Percentiles rank a stretch among this genome's conserved stretches.
These are phyloP conservation scores for Lathyrus sativus DNA, from an alignment of 306 rosid genomes.

Conservation along the genomic window DNA sequence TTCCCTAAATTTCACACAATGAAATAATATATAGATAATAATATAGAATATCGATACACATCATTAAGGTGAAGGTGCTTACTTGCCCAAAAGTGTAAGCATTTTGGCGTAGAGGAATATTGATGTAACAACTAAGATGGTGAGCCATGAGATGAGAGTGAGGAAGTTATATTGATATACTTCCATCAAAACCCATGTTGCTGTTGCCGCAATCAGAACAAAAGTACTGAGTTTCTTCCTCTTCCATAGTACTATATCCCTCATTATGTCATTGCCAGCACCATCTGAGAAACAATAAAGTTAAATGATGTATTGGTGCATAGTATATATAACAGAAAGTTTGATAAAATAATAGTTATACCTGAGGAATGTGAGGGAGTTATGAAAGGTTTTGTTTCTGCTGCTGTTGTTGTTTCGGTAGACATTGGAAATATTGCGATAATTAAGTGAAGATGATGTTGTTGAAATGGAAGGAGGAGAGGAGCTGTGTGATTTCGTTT, in stretches of 20 bases:
- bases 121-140: constrained; percentile 45
- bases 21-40: no score
- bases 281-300: constrained; percentile 40
- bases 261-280: constrained; percentile 35
- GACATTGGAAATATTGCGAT: constrained; percentile 40
- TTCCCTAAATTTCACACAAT: constrained; percentile 47
- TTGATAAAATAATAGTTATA: neutral
- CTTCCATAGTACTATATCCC: constrained; percentile 59
- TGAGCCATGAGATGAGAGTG: constrained; percentile 56
- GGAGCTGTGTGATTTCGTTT: neutral
- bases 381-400: constrained; percentile 33
- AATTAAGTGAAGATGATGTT: neutral
- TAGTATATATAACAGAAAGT: no score
- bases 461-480: constrained; percentile 2
- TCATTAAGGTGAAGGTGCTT: neutral
- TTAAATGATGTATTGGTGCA: no score
- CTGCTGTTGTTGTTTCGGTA: constrained; percentile 26
- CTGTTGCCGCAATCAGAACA: constrained; percentile 49
- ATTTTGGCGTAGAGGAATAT: constrained; percentile 61
- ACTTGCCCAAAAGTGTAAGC: constrained; percentile 60
- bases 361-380: constrained; percentile 45
- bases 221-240: constrained; percentile 45
- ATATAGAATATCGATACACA: no score
- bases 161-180: constrained; percentile 56
- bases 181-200: constrained; percentile 58